A percentile compares a stretch with the other conserved stretches of the same genome.
Conservation (phyloP, 2,329 filamentous ascomycete genomes). For the Talaromyces sp. region DNA sequence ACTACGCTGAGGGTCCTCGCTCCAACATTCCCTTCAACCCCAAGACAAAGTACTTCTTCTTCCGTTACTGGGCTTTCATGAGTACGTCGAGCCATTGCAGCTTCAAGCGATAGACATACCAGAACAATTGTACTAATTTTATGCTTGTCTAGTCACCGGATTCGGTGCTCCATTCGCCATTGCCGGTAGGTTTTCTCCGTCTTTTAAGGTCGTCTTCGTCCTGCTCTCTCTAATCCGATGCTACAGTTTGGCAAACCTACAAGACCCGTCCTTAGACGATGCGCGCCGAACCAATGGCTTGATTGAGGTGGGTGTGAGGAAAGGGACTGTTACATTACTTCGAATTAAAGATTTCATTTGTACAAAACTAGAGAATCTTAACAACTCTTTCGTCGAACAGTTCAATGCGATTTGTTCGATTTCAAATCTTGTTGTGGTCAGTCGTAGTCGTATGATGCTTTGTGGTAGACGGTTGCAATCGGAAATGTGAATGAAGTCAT, state of each 20-base stretch:
- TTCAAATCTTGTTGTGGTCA: not conserved
- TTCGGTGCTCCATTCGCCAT: slow-evolving; percentile 61
- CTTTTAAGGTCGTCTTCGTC: not conserved
- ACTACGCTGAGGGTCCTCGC: slow-evolving; percentile 95
- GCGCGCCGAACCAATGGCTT: slow-evolving; percentile 10
- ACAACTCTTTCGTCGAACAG: slow-evolving; percentile 21
- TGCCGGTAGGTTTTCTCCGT: slow-evolving; percentile 53
- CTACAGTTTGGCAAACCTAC: slow-evolving; percentile 63
- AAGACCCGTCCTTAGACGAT: slow-evolving; percentile 50
- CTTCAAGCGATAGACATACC: not conserved
- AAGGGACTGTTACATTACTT: slow-evolving; percentile 19
- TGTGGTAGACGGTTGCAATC: slow-evolving; percentile 6
- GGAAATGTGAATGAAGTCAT: slow-evolving; percentile 45
- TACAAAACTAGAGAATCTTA: slow-evolving; percentile 38
- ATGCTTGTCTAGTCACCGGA: slow-evolving; percentile 48
- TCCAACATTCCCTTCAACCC: slow-evolving; percentile 98
- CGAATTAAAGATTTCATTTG: slow-evolving; percentile 31
- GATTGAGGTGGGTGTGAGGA: slow-evolving; percentile 7
- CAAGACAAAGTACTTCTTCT: slow-evolving; percentile 76
- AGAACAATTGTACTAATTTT: slow-evolving; percentile 36
- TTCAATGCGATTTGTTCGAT: slow-evolving; percentile 7
- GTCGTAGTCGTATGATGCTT: slow-evolving; percentile 9
- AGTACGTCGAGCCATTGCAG: slow-evolving; percentile 45
- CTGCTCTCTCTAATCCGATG: slow-evolving; percentile 25
- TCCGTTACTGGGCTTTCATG: slow-evolving; percentile 81